phyloP scores from a whole-genome alignment of 2,329 filamentous ascomycete species.

The Zymoseptoria passerinii region DNA sequence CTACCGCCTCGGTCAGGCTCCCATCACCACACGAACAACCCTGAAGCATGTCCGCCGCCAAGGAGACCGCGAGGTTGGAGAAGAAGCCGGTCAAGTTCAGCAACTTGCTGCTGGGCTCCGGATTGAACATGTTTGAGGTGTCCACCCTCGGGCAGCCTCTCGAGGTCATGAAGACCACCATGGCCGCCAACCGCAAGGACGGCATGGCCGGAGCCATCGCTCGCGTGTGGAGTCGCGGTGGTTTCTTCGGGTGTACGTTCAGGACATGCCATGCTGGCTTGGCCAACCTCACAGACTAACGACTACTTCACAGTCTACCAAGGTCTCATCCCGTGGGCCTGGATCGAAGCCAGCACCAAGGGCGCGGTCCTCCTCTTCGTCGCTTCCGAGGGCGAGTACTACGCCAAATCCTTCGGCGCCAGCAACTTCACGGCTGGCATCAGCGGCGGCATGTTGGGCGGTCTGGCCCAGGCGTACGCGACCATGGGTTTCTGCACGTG shows the following conservation, averaged over 20 bases:
- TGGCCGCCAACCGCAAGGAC: slow-evolving; percentile 93
- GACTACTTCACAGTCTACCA: slow-evolving; percentile 69
- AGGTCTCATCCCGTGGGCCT: slow-evolving; percentile 98
- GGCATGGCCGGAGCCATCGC: slow-evolving; percentile 71
- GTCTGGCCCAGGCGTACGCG: slow-evolving; percentile 95
- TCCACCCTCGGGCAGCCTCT: slow-evolving; percentile 70
- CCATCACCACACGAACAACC: slow-evolving; percentile 41
- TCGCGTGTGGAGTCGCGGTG: slow-evolving; percentile 90
- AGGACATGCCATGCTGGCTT: neutral
- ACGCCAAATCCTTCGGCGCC: slow-evolving; percentile 70
- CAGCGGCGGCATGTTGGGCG: slow-evolving; percentile 80
- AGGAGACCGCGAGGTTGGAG: slow-evolving; percentile 52
- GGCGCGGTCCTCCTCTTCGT: slow-evolving; percentile 98
- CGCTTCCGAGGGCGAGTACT: slow-evolving; percentile 94
- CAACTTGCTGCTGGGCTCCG: slow-evolving; percentile 89
- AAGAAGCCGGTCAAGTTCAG: slow-evolving; percentile 99
- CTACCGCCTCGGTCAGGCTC: slow-evolving; percentile 96
- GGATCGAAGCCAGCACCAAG: slow-evolving; percentile 99
- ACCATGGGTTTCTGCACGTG: slow-evolving; percentile 99
- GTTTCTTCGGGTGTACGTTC: slow-evolving; percentile 81
- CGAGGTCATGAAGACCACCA: slow-evolving; percentile 99
- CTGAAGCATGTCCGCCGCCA: slow-evolving; percentile 33
- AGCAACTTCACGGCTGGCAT: slow-evolving; percentile 85
- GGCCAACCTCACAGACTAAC: neutral
- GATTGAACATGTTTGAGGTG: slow-evolving; percentile 91